phyloP scores from a whole-genome alignment of 1,284 basidiomycete genomes.

The Stygiomarasmius scandens region DNA sequence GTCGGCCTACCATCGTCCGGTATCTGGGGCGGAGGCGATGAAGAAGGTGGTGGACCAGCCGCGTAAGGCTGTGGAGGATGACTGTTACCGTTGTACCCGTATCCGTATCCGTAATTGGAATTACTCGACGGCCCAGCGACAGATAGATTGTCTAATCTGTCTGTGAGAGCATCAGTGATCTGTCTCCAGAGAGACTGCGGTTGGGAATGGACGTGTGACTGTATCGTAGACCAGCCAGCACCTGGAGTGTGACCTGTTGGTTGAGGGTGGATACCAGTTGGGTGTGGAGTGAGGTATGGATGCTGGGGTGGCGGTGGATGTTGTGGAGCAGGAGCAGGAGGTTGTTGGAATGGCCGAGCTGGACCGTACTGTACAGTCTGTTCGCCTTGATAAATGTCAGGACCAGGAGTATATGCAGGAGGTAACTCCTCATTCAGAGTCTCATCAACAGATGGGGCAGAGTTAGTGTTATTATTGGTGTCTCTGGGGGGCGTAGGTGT shows the following conservation, averaged over 20 bases:
- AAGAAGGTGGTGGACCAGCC: slow-evolving; percentile 15
- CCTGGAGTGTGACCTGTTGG: slow-evolving; percentile 1
- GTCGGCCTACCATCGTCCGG: slow-evolving; percentile 63
- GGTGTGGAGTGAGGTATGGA: slow-evolving; percentile 13
- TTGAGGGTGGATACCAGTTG: not conserved
- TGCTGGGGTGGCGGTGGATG: slow-evolving; percentile 17
- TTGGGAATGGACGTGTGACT: slow-evolving; percentile 11
- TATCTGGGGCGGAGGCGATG: slow-evolving; percentile 11
- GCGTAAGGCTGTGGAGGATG: not conserved
- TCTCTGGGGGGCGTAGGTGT: not conserved
- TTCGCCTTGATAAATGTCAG: slow-evolving; percentile 58
- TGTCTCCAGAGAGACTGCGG: slow-evolving; percentile 13
- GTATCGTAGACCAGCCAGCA: slow-evolving; percentile 18
- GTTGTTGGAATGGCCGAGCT: slow-evolving; percentile 57
- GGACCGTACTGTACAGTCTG: slow-evolving; percentile 64
- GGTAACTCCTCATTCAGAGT: slow-evolving; percentile 51
- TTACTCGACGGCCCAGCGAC: slow-evolving; percentile 3
- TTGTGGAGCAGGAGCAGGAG: slow-evolving; percentile 31
- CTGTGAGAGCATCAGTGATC: slow-evolving; percentile 20
- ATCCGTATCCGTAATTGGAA: slow-evolving; percentile 6
- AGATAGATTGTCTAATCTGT: slow-evolving; percentile 15
- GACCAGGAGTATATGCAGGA: slow-evolving; percentile 64
- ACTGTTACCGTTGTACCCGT: slow-evolving; percentile 8
- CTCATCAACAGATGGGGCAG: not conserved
- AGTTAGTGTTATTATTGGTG: not conserved